phyloP scores from a whole-genome alignment of 371 early-diverging fungal species.

The Enterospora canceri region DNA sequence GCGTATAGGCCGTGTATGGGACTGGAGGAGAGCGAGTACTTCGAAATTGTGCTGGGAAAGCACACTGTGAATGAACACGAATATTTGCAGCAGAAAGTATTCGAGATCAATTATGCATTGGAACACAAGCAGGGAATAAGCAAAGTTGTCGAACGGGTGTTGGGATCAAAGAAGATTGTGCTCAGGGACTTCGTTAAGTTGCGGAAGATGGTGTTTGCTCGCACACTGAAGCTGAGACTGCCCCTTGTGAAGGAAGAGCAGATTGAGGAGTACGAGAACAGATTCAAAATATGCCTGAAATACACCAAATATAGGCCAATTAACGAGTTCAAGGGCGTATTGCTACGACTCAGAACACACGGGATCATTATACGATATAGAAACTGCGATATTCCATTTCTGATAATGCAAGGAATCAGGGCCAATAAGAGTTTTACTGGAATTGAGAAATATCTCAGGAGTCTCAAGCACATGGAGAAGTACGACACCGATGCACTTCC shows the following conservation, averaged over 20 bases:
- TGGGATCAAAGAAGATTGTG: background rate
- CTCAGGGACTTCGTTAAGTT: background rate
- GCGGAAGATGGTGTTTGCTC: background rate
- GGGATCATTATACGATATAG: background rate
- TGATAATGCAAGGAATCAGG: background rate
- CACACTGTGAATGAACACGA: background rate
- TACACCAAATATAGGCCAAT: background rate
- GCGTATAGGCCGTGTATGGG: background rate
- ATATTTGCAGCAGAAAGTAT: background rate
- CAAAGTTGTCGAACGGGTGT: background rate
- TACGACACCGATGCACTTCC: slow-evolving; percentile 1
- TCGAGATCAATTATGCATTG: background rate
- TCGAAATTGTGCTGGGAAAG: background rate
- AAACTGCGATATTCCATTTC: slow-evolving; percentile 14
- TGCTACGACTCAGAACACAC: background rate
- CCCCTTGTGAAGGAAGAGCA: background rate
- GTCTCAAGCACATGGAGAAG: background rate
- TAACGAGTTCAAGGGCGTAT: background rate
- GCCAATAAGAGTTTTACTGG: background rate
- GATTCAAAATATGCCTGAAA: background rate
- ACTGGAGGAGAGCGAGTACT: background rate
- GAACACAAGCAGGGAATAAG: background rate
- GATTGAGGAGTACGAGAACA: background rate
- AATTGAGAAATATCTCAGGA: slow-evolving; percentile 20
- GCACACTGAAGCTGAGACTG: background rate